Evolutionary conservation across 2,329 filamentous ascomycete genomes (phyloP), one percentile per base, ranked within the genome.

Genomic region (Dothidotthia symphoricarpi): DNA sequence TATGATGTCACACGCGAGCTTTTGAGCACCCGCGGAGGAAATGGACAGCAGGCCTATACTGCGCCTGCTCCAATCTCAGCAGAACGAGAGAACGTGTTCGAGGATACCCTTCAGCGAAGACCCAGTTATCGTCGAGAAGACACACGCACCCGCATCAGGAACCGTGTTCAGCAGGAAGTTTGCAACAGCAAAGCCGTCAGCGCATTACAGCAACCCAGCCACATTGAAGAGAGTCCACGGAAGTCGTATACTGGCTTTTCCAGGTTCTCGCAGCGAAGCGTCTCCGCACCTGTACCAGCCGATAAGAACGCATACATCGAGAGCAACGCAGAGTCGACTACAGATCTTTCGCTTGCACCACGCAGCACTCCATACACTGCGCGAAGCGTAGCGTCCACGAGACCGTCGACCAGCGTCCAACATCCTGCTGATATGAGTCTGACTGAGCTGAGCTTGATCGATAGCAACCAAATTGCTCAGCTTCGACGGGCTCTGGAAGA

Each of bases 401-500:
- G 44, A 28, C 45, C 51, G 15, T 28, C 49, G n/a, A 32, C 38
- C 8, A 45, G 47, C 2, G 37, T 64, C 11, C 58, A 65, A 35
- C 52, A 52, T 19, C 63, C 61, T 32, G 49, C 49, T 5, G 56
- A 59, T 39, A 28, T 64, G 14, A 59, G 66, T 28, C 47, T 78
- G 31, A 81, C 78, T 1, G 65, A 77, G 42, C 53, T 82, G 33
- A 81, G 75, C 59, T 72, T 74, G 41, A 70, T 80, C 42, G 72
- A 78, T 52, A 69, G 69, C 34, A 63, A 71, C 37, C 72, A 77
- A 35, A 74, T 81, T 50, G 73, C 73, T 19, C 67, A 71, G 28
- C 65, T 82, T 33, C 73, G 79, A 27, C 76, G 73, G 50, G 71
- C 68, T 11, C 51, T 82, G 6, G 79, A 82, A 53, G 72, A 76